Percentiles rank a stretch among this genome's conserved stretches.
Evolutionary conservation across 2,329 filamentous ascomycete genomes (phyloP).

Genomic region (Neonectria magnoliae): DNA sequence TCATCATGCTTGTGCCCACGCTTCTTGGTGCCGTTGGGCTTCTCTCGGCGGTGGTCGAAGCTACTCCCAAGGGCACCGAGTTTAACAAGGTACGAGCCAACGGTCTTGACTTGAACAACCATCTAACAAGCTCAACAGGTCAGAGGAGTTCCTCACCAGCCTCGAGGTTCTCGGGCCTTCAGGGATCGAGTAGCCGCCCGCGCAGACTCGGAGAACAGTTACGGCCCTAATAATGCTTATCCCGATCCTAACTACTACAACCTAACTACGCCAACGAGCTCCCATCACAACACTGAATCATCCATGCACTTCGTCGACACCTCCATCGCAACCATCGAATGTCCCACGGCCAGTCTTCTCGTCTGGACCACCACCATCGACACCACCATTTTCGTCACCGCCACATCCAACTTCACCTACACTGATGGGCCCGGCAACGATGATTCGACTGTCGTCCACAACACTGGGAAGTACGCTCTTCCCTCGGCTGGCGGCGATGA

Average conservation of each 20-base stretch:
- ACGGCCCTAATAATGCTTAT: conserved; percentile 11
- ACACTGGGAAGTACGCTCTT: background rate
- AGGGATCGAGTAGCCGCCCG: conserved; percentile 17
- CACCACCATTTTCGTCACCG: conserved; percentile 48
- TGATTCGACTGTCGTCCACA: conserved; percentile 21
- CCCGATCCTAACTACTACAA: background rate
- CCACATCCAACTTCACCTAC: conserved; percentile 37
- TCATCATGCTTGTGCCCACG: conserved; percentile 39
- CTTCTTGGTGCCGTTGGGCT: conserved; percentile 42
- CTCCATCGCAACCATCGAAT: conserved; percentile 28
- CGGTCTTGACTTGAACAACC: background rate
- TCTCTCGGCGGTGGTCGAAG: conserved; percentile 39
- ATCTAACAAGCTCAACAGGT: conserved; percentile 25
- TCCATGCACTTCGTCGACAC: conserved; percentile 9
- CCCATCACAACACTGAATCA: conserved; percentile 3
- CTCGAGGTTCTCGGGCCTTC: conserved; percentile 1
- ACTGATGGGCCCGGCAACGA: conserved; percentile 26
- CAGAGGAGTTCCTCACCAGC: background rate
- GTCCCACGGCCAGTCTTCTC: conserved; percentile 38
- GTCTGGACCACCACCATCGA: conserved; percentile 48
- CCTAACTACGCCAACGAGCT: conserved; percentile 16
- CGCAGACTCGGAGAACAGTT: background rate
- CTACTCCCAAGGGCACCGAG: conserved; percentile 36
- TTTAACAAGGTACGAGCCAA: conserved; percentile 29
- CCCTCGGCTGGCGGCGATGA: background rate